Evolutionary conservation across 2,329 filamentous ascomycete genomes (phyloP), one percentile per base, ranked within the genome.

Genomic region (Paracamarosporium sp.): DNA sequence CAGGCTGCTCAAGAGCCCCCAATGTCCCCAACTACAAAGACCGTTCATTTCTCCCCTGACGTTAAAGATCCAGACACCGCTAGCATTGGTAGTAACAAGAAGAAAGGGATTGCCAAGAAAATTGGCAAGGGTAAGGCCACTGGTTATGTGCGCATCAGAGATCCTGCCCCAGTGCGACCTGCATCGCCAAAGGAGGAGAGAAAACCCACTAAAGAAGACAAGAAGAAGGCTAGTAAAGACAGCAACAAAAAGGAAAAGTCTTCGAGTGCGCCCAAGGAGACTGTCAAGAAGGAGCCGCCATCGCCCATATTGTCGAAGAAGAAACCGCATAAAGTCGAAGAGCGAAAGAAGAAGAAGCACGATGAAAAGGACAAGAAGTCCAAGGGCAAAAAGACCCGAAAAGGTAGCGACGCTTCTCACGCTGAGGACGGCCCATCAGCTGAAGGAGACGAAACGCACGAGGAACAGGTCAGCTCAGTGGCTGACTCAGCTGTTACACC

Each of bases 31-130:
- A 67, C 59, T 40, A 59, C 62, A 41, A 76, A 76, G 56, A 68
- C 62, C 57, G 72, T 76, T 50, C 73, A 74, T 55, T 76, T 76
- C 64, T 67, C 72, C 50, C 69, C 72, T 73, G 72, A 76, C 69
- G 70, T 71, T 55, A 76, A 75, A 72, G 72, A 73, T 58, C 61
- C 71, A 71, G 73, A 74, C 57, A 61, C 70, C 33, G 45, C 44
- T 33, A 69, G 63, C 44, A 56, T 57, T 51, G 62, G 63, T 13
- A 74, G 70, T 13, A 74, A 69, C 53, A 75, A 69, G 60, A 73
- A 64, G 56, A 66, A 65, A 35, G 57, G 44, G 1, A 53, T 62
- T 22, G 60, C 60, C 4, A 66, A 68, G 56, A 69, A 66, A 59
- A 46, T 61, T 38, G 65, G 67, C 13, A 75, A 73, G 51, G 66